Evolutionary conservation across 2,329 filamentous ascomycete genomes (phyloP), one percentile per base, ranked within the genome.

Genomic region (Calonectria montana): DNA sequence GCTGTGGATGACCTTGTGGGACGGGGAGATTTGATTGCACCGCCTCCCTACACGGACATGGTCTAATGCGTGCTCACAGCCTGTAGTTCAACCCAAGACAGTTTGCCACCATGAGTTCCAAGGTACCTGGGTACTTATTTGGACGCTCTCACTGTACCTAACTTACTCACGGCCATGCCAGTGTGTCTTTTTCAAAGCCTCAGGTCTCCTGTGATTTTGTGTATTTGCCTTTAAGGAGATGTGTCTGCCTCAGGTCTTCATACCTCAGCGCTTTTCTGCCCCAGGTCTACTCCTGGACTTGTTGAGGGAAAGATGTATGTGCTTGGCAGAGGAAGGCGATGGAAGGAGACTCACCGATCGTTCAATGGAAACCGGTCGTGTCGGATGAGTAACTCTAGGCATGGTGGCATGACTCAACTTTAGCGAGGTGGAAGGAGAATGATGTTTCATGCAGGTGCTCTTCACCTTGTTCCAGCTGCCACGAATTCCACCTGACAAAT

Each of bases 1-100:
- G 67, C 45, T 45, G 73, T 61, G 4, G 65, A 75, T 31, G 67
- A 64, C 61, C 35, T 73, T 3, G 41, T 68, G 12, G 64, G 57
- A 18, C 67, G 69, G 6, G 73, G 75, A 37, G 75, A 75, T 31
- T 71, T 73, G 23, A 72, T 71, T 68, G 72, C 77, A 15, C 80
- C 80, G 2, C 79, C 80, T 41, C 73, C 76, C 9, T 83, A 83
- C 67, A 77, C 77, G 25, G 81, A 82, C n/a, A 66, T 78, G 55
- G 63, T 73, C 71, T 62, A 39, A 15, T 12, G 8, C 5, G 27
- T 21, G 45, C 48, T 43, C 59, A 53, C 29, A 21, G 18, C n/a
- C 31, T 45, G 27, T 31, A n/a, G 21, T 27, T 8, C 35, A n/a
- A 13, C 35, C 37, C 10, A 29, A 41, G 31, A n/a, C 31, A 39